phyloP scores from a whole-genome alignment of 2,329 filamentous ascomycete genomes.

The Colletotrichum godetiae region DNA sequence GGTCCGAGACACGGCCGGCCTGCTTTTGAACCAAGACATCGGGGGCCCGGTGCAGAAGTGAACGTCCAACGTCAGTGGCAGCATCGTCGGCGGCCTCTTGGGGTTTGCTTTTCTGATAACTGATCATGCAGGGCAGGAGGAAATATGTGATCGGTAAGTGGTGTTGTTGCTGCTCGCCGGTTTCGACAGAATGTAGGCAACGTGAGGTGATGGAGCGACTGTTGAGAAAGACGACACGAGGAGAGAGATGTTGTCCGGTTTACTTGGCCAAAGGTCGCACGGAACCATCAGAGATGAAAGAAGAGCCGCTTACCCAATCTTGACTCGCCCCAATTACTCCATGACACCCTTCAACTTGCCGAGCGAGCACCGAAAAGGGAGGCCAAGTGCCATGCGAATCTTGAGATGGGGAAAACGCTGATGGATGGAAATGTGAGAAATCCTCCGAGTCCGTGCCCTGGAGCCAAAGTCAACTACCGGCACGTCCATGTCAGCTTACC shows the following conservation, averaged over 20 bases:
- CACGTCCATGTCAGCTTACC: not conserved
- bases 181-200: not conserved
- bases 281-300: not conserved
- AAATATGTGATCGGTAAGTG: not conserved
- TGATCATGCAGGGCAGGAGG: not conserved
- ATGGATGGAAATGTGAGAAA: not conserved
- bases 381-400: not conserved
- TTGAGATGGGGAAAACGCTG: not conserved
- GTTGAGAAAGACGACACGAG: not conserved
- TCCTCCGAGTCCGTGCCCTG: not conserved
- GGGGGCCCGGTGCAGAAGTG: conserved; percentile 20
- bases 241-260: not conserved
- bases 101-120: not conserved
- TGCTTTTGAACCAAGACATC: not conserved
- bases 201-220: not conserved
- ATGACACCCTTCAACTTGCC: not conserved
- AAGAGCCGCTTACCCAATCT: not conserved
- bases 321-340: not conserved
- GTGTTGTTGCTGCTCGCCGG: not conserved
- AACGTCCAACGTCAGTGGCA: conserved; percentile 22
- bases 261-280: not conserved
- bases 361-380: not conserved
- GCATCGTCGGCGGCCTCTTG: not conserved
- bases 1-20: conserved; percentile 18
- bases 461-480: not conserved